A percentile compares a stretch with the other conserved stretches of the same genome.
These are phyloP conservation scores for Diplodia intermedia DNA, from an alignment of 2,329 filamentous ascomycete species.

Conservation along the genomic window DNA sequence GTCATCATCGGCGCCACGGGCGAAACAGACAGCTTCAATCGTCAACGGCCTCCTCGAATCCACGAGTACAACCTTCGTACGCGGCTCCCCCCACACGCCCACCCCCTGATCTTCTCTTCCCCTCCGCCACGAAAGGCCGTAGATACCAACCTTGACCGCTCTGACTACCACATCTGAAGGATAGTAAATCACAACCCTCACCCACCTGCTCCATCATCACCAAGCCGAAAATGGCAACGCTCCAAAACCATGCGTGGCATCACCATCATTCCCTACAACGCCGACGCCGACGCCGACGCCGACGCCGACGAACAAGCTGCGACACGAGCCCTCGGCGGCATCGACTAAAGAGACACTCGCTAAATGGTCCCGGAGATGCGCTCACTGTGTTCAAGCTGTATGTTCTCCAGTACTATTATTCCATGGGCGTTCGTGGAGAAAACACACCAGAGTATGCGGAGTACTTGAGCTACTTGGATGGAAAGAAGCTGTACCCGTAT, in stretches of 20 bases:
- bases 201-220: no score
- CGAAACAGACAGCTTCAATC: constrained; percentile 50
- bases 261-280: no score
- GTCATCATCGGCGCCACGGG: constrained; percentile 54
- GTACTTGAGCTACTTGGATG: constrained; percentile 62
- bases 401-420: constrained; percentile 53
- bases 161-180: no score
- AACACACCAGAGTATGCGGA: constrained; percentile 61
- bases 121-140: no score
- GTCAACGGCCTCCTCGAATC: constrained; percentile 48
- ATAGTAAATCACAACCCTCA: no score
- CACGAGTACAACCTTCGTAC: neutral
- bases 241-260: no score
- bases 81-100: constrained; percentile 19
- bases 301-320: no score
- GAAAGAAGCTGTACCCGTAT: constrained; percentile 62
- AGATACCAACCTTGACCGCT: no score
- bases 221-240: no score
- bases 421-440: constrained; percentile 59
- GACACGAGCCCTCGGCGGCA: no score
- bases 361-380: neutral
- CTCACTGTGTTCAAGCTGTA: constrained; percentile 12
- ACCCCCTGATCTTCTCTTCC: neutral
- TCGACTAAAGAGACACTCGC: neutral
- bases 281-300: no score